Conservation (phyloP, 2,329 filamentous ascomycete species). For the Fusarium foetens region DNA sequence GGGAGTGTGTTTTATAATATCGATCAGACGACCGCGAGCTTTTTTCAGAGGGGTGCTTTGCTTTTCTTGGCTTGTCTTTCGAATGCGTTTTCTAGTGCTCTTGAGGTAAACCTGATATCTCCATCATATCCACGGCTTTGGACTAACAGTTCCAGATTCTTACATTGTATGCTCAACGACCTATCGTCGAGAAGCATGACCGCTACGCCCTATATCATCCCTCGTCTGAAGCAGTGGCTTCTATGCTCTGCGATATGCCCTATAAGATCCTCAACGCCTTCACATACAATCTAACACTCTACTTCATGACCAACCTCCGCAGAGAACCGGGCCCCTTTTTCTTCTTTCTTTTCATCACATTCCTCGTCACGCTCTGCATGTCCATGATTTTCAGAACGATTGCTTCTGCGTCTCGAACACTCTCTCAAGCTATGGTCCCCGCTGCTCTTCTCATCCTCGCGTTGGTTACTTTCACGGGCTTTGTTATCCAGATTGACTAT, state of each 20-base stretch:
- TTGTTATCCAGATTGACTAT: constrained; percentile 52
- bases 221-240: constrained; percentile 45
- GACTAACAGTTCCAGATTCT: constrained; percentile 47
- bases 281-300: constrained; percentile 57
- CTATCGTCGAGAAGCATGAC: constrained; percentile 50
- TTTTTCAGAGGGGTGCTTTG: constrained; percentile 58
- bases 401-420: constrained; percentile 60
- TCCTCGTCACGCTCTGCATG: constrained; percentile 48
- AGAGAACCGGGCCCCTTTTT: constrained; percentile 59
- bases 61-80: constrained; percentile 63
- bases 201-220: constrained; percentile 51
- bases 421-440: constrained; percentile 56
- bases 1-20: constrained; percentile 63
- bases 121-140: accelerated
- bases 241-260: constrained; percentile 54
- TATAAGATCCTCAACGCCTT: constrained; percentile 52
- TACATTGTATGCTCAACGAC: constrained; percentile 46
- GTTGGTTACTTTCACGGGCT: constrained; percentile 56
- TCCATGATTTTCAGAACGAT: constrained; percentile 57
- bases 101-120: constrained; percentile 38
- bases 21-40: constrained; percentile 54
- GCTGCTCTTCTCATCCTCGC: constrained; percentile 50
- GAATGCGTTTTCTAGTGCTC: constrained; percentile 56
- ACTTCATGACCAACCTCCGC: constrained; percentile 60
- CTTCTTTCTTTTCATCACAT: constrained; percentile 56